Conservation (phyloP, 352 stramenopile genomes). For the Phytophthora vignae region DNA sequence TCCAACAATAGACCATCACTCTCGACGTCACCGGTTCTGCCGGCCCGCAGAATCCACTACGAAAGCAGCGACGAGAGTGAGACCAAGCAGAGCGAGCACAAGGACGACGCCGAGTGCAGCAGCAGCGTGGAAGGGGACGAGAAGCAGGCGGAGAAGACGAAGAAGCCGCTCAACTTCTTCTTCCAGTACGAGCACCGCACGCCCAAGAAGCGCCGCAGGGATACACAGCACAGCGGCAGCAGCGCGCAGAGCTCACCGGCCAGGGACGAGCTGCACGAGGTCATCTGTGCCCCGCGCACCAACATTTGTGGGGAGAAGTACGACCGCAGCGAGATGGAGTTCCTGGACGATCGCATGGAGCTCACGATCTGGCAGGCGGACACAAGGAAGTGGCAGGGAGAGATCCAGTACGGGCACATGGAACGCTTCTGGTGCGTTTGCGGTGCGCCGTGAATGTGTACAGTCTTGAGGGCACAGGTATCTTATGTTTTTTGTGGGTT, state of each 20-base stretch:
- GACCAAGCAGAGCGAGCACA: conserved; percentile 21
- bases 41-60: neutral
- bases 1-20: conserved; percentile 29
- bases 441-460: neutral
- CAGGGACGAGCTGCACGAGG: conserved; percentile 15
- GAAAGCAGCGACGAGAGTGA: conserved; percentile 35
- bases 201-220: neutral
- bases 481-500: neutral
- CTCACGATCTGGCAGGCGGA: conserved; percentile 44
- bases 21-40: neutral
- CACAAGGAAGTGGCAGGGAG: conserved; percentile 38
- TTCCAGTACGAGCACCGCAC: conserved; percentile 22
- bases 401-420: conserved; percentile 52
- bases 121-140: neutral
- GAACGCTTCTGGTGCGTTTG: conserved; percentile 49
- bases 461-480: neutral
- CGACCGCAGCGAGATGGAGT: conserved; percentile 50
- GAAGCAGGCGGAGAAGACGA: neutral
- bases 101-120: conserved; percentile 14
- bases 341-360: conserved; percentile 35
- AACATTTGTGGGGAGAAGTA: conserved; percentile 52
- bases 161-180: conserved; percentile 39
- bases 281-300: conserved; percentile 41
- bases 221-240: neutral
- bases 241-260: conserved; percentile 11